Conservation (phyloP, 176 grass and related monocot species). For the Pontederia paniculata region DNA sequence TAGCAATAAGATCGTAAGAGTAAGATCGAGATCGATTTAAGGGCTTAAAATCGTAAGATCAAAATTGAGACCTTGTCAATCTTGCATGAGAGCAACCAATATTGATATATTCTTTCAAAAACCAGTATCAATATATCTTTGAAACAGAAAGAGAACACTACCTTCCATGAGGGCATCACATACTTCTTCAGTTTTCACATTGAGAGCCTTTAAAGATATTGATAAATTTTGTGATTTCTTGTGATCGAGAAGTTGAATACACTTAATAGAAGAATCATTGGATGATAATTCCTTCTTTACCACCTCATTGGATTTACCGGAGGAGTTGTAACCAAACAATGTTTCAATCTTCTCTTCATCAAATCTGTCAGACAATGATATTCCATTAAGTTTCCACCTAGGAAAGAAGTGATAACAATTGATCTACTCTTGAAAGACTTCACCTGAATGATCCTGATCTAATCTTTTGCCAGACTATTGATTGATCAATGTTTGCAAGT, state of each 20-base stretch:
- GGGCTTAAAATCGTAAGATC: too few species aligned
- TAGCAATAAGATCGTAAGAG: too few species aligned
- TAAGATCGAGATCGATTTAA: too few species aligned
- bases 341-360: slow-evolving; percentile 69
- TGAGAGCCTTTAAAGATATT: slow-evolving; percentile 80
- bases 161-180: slow-evolving; percentile 59
- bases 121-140: too few species aligned
- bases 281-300: slow-evolving; percentile 21
- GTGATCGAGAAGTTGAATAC: slow-evolving; percentile 58
- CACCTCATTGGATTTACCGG: slow-evolving; percentile 27
- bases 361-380: slow-evolving; percentile 31
- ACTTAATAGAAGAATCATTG: slow-evolving; percentile 14
- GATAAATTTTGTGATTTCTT: slow-evolving; percentile 91
- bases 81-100: not conserved
- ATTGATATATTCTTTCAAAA: too few species aligned
- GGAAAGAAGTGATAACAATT: not conserved
- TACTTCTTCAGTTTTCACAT: slow-evolving; percentile 53
- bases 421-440: slow-evolving; percentile 18
- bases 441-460: slow-evolving; percentile 79
- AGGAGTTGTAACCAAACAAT: slow-evolving; percentile 49
- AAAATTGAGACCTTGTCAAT: not conserved
- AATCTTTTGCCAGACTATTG: slow-evolving; percentile 64
- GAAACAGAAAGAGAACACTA: slow-evolving; percentile 15
- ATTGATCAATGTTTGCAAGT: slow-evolving; percentile 40
- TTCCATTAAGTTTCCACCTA: not conserved